Evolutionary conservation across 768 basidiomycete genomes (phyloP).

Genomic region (Russula vinacea): DNA sequence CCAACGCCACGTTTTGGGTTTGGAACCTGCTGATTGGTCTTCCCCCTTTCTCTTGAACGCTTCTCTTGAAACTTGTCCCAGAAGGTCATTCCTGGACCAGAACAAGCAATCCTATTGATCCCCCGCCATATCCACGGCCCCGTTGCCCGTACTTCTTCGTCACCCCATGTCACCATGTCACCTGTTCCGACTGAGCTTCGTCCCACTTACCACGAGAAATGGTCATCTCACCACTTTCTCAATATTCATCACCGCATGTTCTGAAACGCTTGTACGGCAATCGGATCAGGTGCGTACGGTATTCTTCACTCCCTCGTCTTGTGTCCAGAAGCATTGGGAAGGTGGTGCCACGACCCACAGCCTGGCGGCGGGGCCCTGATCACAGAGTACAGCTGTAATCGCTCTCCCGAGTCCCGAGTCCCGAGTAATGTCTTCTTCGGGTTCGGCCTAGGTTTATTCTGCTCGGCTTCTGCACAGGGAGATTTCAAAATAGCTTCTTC

Average conservation of each 20-base stretch:
- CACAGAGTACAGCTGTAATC: background rate
- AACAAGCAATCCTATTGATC: background rate
- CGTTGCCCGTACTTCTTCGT: slow-evolving; percentile 13
- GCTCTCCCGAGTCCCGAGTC: background rate
- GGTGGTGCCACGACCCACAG: background rate
- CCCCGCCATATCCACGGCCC: slow-evolving; percentile 7
- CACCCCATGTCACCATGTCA: slow-evolving; percentile 19
- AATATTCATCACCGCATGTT: background rate
- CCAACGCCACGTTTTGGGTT: background rate
- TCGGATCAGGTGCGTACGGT: no score
- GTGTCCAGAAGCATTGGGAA: background rate
- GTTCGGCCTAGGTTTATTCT: slow-evolving; percentile 1
- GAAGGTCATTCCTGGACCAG: slow-evolving; percentile 3
- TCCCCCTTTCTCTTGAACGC: background rate
- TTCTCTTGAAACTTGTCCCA: slow-evolving; percentile 12
- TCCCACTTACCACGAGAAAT: background rate
- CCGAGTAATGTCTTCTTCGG: slow-evolving; percentile 1
- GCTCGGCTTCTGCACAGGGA: slow-evolving; percentile 1
- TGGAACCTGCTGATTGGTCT: background rate
- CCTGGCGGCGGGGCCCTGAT: background rate
- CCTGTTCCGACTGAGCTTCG: background rate
- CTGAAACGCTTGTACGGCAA: background rate
- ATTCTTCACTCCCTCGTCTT: background rate
- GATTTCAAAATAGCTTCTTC: slow-evolving; percentile 5
- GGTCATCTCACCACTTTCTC: slow-evolving; percentile 2